phyloP scores from a whole-genome alignment of 306 rosid genomes.

The Trichosanthes truncata region DNA sequence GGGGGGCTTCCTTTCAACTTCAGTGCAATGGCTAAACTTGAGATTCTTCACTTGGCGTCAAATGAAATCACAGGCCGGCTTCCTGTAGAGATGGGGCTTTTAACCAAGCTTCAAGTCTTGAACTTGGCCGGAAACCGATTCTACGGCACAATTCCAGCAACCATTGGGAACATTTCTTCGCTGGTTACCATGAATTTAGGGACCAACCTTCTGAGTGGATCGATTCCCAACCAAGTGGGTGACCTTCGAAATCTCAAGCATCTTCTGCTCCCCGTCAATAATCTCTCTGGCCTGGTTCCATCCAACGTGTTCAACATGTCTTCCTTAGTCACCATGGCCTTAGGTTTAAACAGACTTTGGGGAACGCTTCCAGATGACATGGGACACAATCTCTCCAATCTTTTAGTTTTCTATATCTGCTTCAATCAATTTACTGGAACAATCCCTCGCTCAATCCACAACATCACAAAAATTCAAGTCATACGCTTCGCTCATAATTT shows the following conservation, averaged over 20 bases:
- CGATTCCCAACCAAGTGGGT: conserved; percentile 38
- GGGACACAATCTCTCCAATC: conserved; percentile 42
- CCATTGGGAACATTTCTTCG: conserved; percentile 51
- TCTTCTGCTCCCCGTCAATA: conserved; percentile 39
- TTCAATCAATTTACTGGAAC: conserved; percentile 44
- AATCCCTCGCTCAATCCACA: conserved; percentile 62
- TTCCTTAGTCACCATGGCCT: conserved; percentile 36
- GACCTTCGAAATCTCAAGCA: conserved; percentile 31
- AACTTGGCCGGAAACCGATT: conserved; percentile 33
- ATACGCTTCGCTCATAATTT: conserved; percentile 36
- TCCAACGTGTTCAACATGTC: conserved; percentile 38
- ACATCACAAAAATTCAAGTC: conserved; percentile 38
- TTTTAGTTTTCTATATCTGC: conserved; percentile 37
- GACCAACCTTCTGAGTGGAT: conserved; percentile 39
- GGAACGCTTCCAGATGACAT: conserved; percentile 54
- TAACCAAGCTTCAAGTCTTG: conserved; percentile 36
- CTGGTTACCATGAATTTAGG: conserved; percentile 37
- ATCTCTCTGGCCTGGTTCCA: conserved; percentile 46
- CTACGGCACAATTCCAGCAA: conserved; percentile 29
- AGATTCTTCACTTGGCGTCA: conserved; percentile 27
- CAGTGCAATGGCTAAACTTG: conserved; percentile 22
- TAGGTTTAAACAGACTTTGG: conserved; percentile 43
- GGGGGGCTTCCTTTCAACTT: conserved; percentile 38
- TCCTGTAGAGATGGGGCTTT: conserved; percentile 27
- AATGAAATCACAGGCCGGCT: conserved; percentile 32